Base-by-base conservation (phyloP, 2,329 filamentous ascomycete genomes). In the Podosphaera fusca region DNA sequence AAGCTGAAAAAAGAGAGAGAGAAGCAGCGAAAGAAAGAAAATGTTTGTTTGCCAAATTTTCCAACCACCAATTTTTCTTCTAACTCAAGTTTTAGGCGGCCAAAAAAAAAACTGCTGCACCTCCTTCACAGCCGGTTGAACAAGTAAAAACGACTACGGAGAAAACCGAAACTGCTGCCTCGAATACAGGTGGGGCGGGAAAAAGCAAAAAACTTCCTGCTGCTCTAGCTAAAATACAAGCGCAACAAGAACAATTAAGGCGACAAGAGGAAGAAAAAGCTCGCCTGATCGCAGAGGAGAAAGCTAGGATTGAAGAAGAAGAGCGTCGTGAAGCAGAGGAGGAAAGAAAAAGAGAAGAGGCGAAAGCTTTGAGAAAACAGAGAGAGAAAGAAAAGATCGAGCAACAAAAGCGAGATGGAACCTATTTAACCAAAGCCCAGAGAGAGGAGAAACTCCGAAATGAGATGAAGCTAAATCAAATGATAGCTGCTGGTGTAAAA, bases 1-100 rank as follows among this genome's bases (percentile, higher is more conserved):
- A 94, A 87, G 72, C 77, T 90, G 67, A 96, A 90, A 78, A 98
- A 95, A 74, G 92, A 98, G 74, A 82, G 87, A 60, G 92, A 98
- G 75, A 98, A 98, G 80, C 86, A 92, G 73, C 79, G 89, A 63
- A 98, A 98, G 75, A 98, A 89, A 80, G 92, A 98, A 71, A 85
- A 96, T 79, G 87, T 92, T 69, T 58, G 74, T 67, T 45, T 55
- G 50, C 8, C 8, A 42, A 14, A 7, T 9, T 29, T 12, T 55
- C 14, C 33, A 12, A 2, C 7, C 2, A 33, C 8, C n/a, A 7
- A 51, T 21, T 12, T 45, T n/a, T 4, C 5, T 57, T 35, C 50
- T 57, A 29, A 53, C 21, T 29, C 45, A 4, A 40, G 8, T 31
- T 59, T 59, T 63, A 85, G 83, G 87, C 87, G 62, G 81, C 85